These are phyloP conservation scores for Echinosophora koreensis DNA, from an alignment of 306 rosid species.

Conservation along the genomic window DNA sequence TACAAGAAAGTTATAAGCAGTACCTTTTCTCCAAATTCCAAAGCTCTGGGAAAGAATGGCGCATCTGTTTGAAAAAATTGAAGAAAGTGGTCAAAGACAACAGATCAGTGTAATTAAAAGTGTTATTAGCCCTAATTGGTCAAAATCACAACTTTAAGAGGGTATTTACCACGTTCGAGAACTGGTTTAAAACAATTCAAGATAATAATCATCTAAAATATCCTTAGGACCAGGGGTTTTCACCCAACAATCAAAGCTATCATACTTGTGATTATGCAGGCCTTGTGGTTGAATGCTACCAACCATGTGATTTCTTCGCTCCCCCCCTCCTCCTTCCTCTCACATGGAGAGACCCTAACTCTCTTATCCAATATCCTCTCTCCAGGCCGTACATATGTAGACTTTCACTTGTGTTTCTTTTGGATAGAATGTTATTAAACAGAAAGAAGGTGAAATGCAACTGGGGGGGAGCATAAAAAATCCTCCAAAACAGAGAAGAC, in stretches of 20 bases:
- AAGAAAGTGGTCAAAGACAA: slow-evolving; percentile 38
- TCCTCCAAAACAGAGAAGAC: neutral
- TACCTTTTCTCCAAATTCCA: slow-evolving; percentile 92
- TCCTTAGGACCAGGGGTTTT: neutral
- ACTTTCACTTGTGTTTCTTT: neutral
- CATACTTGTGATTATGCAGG: neutral
- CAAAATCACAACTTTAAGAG: neutral
- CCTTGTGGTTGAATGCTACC: neutral
- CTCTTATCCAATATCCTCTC: neutral
- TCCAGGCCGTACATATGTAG: too few species aligned
- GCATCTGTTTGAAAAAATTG: slow-evolving; percentile 62
- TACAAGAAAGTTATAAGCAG: slow-evolving; percentile 27
- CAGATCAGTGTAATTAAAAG: slow-evolving; percentile 27
- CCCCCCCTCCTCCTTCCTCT: neutral
- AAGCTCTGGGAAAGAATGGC: slow-evolving; percentile 81
- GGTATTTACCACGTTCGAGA: neutral
- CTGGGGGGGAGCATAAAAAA: neutral
- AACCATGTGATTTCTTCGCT: neutral
- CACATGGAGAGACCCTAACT: neutral
- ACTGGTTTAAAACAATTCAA: slow-evolving; percentile 1
- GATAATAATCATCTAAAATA: neutral
- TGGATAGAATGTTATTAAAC: neutral
- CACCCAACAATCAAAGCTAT: neutral
- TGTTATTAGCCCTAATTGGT: slow-evolving; percentile 24
- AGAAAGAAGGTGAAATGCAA: neutral